Evolutionary conservation across 139 green algal genomes (phyloP).

Genomic region (Spirogloea muscicola): DNA sequence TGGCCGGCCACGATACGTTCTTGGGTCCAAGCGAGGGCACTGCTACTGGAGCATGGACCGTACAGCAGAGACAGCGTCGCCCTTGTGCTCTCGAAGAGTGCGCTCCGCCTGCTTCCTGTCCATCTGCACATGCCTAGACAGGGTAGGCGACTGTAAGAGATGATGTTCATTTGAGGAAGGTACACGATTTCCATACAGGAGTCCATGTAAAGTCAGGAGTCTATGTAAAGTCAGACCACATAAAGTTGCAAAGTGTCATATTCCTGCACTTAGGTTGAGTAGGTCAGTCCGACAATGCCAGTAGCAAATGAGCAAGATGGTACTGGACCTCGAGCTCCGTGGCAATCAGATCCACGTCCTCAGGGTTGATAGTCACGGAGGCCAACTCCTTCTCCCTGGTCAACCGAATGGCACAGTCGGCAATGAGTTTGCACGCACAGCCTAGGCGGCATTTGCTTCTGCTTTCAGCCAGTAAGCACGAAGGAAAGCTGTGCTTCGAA

Average conservation of each 20-base stretch:
- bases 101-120: conserved; percentile 50
- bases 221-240: too few species aligned
- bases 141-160: too few species aligned
- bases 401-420: not conserved
- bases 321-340: conserved; percentile 43
- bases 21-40: too few species aligned
- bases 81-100: conserved; percentile 47
- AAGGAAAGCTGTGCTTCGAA: not conserved
- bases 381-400: conserved; percentile 50
- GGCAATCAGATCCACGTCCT: conserved; percentile 50
- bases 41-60: conserved; percentile 37
- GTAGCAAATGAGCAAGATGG: not conserved
- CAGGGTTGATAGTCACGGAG: conserved; percentile 48
- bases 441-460: too few species aligned
- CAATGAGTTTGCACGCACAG: not conserved
- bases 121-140: conserved; percentile 24
- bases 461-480: too few species aligned
- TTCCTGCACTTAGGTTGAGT: not conserved
- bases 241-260: not conserved
- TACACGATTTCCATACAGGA: too few species aligned
- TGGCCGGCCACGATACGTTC: too few species aligned
- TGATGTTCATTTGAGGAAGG: too few species aligned
- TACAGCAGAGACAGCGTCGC: conserved; percentile 42
- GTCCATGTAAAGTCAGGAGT: not conserved
- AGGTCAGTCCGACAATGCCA: not conserved